A percentile compares a stretch with the other conserved stretches of the same genome.
These are phyloP conservation scores for Ophiostoma montium DNA, from an alignment of 2,329 filamentous ascomycete species.

Conservation along the genomic window DNA sequence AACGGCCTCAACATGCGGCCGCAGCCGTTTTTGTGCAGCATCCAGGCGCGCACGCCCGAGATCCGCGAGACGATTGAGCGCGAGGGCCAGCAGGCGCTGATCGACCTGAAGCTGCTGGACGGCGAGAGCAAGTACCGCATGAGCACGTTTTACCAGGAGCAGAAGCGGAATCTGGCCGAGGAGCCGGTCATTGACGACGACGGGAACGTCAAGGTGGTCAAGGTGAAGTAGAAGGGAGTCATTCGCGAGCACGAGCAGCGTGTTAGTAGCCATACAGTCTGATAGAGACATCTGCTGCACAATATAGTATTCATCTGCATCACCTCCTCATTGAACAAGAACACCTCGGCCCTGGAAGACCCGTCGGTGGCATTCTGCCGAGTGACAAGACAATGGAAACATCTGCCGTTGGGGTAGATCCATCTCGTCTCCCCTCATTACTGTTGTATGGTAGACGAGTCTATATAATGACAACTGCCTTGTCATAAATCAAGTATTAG, in stretches of 20 bases:
- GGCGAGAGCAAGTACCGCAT: constrained; percentile 44
- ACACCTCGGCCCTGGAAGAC: too few relatives aligned
- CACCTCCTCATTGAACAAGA: too few relatives aligned
- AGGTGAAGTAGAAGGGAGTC: constrained; percentile 10
- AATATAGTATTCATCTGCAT: not conserved
- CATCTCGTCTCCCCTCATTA: too few relatives aligned
- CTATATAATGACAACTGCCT: too few relatives aligned
- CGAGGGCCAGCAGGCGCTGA: constrained; percentile 37
- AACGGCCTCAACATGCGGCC: constrained; percentile 47
- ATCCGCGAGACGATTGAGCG: constrained; percentile 35
- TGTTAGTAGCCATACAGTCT: too few relatives aligned
- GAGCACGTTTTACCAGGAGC: constrained; percentile 33
- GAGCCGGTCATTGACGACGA: constrained; percentile 18
- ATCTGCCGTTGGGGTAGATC: constrained; percentile 8
- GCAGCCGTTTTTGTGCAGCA: constrained; percentile 38
- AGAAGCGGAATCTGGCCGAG: constrained; percentile 15
- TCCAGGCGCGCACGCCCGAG: constrained; percentile 33
- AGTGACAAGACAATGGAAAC: not conserved
- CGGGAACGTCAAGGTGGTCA: constrained; percentile 16
- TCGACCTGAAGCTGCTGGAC: constrained; percentile 35
- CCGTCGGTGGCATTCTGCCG: not conserved
- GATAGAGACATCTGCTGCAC: too few relatives aligned
- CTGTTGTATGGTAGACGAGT: too few relatives aligned
- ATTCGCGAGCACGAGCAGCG: too few relatives aligned
- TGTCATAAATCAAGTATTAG: too few relatives aligned